These are phyloP conservation scores for Piromyces finnis DNA, from an alignment of 192 early-diverging fungal species.

Conservation along the genomic window DNA sequence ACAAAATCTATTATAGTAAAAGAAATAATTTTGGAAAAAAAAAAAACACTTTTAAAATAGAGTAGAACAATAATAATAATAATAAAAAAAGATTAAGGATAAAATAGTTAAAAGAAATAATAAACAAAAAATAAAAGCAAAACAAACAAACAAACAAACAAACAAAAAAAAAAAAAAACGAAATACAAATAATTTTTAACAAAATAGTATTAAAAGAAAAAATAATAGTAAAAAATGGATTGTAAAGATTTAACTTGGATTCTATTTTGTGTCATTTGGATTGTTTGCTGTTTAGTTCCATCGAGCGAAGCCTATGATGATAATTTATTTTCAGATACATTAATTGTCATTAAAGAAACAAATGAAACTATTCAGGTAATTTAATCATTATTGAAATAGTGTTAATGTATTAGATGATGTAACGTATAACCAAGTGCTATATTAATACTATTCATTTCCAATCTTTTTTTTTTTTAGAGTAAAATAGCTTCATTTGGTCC, in stretches of 20 bases:
- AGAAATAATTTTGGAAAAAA: too few species aligned
- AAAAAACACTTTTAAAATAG: too few species aligned
- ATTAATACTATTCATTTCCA: background rate
- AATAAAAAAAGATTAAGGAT: too few species aligned
- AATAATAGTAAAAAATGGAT: background rate
- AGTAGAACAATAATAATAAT: too few species aligned
- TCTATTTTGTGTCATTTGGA: background rate
- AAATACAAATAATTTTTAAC: too few species aligned
- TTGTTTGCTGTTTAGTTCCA: background rate
- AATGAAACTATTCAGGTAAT: background rate
- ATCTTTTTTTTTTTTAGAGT: constrained; percentile 9
- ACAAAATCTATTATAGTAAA: too few species aligned
- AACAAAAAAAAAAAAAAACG: too few species aligned
- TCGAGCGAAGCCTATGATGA: background rate
- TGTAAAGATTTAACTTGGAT: background rate
- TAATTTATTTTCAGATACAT: background rate
- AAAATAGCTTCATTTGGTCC: constrained; percentile 79
- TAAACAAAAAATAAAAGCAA: too few species aligned
- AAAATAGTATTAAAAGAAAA: too few species aligned
- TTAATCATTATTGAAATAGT: background rate
- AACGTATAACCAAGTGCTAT: background rate
- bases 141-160: too few species aligned
- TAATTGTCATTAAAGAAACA: background rate
- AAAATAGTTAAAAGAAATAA: too few species aligned
- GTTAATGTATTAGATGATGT: background rate